Evolutionary conservation across 345 rosid genomes (phyloP).

Genomic region (Eucalyptus tenuipes): DNA sequence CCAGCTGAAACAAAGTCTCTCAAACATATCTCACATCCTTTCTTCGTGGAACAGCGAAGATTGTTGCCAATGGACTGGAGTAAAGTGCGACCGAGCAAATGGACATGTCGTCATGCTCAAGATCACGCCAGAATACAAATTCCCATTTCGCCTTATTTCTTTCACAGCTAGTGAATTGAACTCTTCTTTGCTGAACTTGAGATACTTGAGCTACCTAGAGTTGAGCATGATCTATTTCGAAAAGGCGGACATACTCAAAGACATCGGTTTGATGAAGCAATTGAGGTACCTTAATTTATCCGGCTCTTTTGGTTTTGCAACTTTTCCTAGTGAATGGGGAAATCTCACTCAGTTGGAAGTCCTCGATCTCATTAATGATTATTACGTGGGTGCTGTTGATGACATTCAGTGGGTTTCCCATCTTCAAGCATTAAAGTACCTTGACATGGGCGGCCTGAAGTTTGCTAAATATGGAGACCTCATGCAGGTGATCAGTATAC

Average conservation of each 20-base stretch:
- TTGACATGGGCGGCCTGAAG: too few species aligned
- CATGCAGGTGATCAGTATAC: too few species aligned
- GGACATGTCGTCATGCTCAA: background rate
- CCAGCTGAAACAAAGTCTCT: background rate
- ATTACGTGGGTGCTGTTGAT: background rate
- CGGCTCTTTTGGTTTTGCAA: background rate
- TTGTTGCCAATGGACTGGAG: background rate
- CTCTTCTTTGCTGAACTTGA: background rate
- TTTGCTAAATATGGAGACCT: too few species aligned
- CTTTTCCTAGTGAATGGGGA: background rate
- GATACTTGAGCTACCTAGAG: background rate
- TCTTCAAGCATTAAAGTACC: too few species aligned
- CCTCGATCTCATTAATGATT: background rate
- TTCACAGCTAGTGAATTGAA: background rate
- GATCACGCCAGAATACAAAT: accelerated
- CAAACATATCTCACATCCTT: background rate
- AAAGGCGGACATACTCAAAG: background rate
- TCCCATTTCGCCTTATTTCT: too few species aligned
- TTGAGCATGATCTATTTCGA: background rate
- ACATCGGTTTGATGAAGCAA: background rate
- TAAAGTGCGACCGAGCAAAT: background rate
- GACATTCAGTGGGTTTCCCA: background rate
- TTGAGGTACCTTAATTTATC: background rate
- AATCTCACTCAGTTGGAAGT: background rate
- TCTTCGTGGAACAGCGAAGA: background rate